Base-by-base conservation (phyloP, 306 rosid genomes). In the Fragaria vesca region DNA sequence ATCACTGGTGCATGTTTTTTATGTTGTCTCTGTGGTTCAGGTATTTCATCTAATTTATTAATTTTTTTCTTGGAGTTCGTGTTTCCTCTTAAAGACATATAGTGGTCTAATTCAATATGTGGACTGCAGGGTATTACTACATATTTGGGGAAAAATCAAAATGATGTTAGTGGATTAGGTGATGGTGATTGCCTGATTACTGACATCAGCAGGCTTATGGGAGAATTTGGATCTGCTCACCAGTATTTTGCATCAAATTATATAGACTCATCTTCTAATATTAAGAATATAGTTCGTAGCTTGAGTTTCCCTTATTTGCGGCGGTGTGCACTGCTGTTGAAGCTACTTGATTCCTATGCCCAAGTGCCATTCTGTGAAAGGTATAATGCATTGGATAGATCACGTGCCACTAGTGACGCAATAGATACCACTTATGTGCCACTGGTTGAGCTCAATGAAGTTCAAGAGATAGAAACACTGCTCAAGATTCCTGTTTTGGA, bases 251-350 rank as follows among this genome's bases (percentile, higher is more conserved):
- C 83, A 78, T 90, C 99, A 48, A 86, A 89, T 79, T 76, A 89
- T 85, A 74, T 81, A 42, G 85, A 82, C 47, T 87, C 87, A 9
- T 78, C 83, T 70, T 84, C 73, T 81, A 82, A 90, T 85, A 81
- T 93, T 45, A 89, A 81, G 88, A 89, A 78, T 72, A 80, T 79
- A 38, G 90, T 93, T 65, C 87, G 86, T 82, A 86, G 81, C 81
- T 85, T 89, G 74, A 87, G 79, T 81, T 91, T 91, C 83, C 97
- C 97, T 66, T 96, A 87, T 83, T 85, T 96, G 83, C 90, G 99
- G 82, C 90, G 98, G 84, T 96, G 98, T 83, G 96, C 96, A 45
- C 69, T 96, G 77, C 86, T 96, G 81, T 86, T 89, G 90, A 87
- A 87, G 79, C 75, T 96, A 55, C 86, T 96, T 2, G 74, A 83